Evolutionary conservation across 441 rosid genomes (phyloP).

Genomic region (Melastoma candidum): DNA sequence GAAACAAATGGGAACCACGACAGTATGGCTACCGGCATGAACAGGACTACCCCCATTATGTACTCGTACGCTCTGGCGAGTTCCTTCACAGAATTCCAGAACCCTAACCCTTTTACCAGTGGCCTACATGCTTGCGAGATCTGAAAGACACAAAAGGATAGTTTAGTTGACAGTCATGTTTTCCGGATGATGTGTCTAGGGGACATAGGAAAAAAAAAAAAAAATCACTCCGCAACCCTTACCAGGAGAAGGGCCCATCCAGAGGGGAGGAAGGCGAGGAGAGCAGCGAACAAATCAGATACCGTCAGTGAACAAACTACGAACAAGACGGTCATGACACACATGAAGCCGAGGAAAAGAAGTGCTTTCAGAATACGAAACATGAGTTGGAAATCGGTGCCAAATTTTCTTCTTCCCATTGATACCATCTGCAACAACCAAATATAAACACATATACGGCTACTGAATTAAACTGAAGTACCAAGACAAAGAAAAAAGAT

Average conservation of each 20-base stretch:
- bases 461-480: too few relatives aligned
- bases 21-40: slow-evolving; percentile 61
- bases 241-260: slow-evolving; percentile 95
- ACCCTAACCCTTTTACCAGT: slow-evolving; percentile 34
- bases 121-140: slow-evolving; percentile 75
- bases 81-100: slow-evolving; percentile 89
- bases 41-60: slow-evolving; percentile 61
- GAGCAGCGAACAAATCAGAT: slow-evolving; percentile 60
- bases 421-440: slow-evolving; percentile 60
- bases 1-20: slow-evolving; percentile 91
- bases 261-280: slow-evolving; percentile 79
- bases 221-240: slow-evolving; percentile 20
- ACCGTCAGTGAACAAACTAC: slow-evolving; percentile 63
- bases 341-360: slow-evolving; percentile 80
- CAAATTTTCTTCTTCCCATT: slow-evolving; percentile 74
- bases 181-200: too few relatives aligned
- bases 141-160: slow-evolving; percentile 22
- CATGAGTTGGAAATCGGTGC: slow-evolving; percentile 82
- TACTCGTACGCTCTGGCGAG: slow-evolving; percentile 84
- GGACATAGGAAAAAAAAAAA: too few relatives aligned
- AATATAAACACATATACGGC: background rate
- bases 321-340: slow-evolving; percentile 70
- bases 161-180: background rate
- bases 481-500: background rate
- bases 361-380: slow-evolving; percentile 95